Percentiles rank a stretch among this genome's conserved stretches.
These are phyloP conservation scores for Dioscorea alata DNA, from an alignment of 106 monocot species.

Conservation along the genomic window DNA sequence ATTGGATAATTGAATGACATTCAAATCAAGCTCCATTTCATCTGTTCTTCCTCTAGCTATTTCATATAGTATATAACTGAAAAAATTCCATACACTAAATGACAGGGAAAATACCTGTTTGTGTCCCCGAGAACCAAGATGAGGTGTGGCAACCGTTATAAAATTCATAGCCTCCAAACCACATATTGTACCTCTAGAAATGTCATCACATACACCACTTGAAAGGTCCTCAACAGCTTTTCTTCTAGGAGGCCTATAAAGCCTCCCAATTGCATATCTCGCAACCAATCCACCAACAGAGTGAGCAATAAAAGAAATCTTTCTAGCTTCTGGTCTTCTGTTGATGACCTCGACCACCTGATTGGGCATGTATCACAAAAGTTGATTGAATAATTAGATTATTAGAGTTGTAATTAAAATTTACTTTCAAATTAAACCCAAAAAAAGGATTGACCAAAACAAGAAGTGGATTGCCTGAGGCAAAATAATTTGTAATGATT, in stretches of 20 bases:
- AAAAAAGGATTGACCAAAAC: neutral
- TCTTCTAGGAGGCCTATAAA: conserved; percentile 39
- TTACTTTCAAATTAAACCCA: neutral
- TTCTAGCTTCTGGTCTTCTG: conserved; percentile 43
- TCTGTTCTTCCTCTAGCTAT: no score
- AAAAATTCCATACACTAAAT: neutral
- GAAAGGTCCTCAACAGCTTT: conserved; percentile 14
- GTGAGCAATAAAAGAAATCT: conserved; percentile 92
- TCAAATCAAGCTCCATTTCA: no score
- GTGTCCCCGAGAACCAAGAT: conserved; percentile 96
- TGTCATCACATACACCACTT: conserved; percentile 8
- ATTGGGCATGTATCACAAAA: neutral
- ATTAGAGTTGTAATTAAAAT: no score
- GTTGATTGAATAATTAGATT: no score
- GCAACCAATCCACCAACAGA: conserved; percentile 96
- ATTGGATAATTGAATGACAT: no score
- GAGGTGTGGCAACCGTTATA: conserved; percentile 94
- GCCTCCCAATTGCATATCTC: conserved; percentile 84
- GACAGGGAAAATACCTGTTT: conserved; percentile 56
- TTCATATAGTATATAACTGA: no score
- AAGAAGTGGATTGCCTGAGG: no score
- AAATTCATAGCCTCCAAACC: conserved; percentile 94
- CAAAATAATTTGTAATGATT: no score
- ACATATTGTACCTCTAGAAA: conserved; percentile 53
- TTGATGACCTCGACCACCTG: conserved; percentile 65